These are phyloP conservation scores for Cyclotella choctawhatcheeana DNA, from an alignment of 108 stramenopile species.

Conservation along the genomic window DNA sequence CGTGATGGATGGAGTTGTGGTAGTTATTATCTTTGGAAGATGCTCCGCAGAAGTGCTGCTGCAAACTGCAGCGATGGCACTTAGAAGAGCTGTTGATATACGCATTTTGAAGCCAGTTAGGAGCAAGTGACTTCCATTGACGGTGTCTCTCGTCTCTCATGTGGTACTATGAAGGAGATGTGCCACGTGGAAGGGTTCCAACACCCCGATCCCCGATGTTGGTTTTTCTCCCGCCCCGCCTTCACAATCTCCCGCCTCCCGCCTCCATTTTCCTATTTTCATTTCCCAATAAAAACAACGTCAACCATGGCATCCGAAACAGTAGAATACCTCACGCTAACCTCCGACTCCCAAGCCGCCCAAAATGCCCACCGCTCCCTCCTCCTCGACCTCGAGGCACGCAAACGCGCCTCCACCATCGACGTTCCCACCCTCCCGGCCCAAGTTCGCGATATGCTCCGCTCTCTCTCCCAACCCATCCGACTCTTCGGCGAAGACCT, in stretches of 20 bases:
- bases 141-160: too few relatives aligned
- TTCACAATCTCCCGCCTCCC: conserved; percentile 2
- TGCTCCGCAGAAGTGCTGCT: background rate
- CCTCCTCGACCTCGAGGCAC: conserved; percentile 80
- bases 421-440: conserved; percentile 87
- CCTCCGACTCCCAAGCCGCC: conserved; percentile 63
- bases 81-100: background rate
- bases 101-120: too few relatives aligned
- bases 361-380: conserved; percentile 61
- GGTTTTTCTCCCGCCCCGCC: too few relatives aligned
- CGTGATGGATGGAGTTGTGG: too few relatives aligned
- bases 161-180: too few relatives aligned
- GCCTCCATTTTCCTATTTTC: too few relatives aligned
- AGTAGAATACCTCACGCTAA: conserved; percentile 61
- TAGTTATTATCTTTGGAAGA: too few relatives aligned
- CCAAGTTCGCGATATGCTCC: conserved; percentile 75
- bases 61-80: background rate
- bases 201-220: too few relatives aligned
- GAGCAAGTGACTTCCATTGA: too few relatives aligned
- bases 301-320: too few relatives aligned
- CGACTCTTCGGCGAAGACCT: conserved; percentile 92
- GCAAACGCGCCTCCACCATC: conserved; percentile 74
- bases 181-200: too few relatives aligned
- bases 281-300: too few relatives aligned
- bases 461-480: conserved; percentile 74